These are phyloP conservation scores for Vitis rotundifolia DNA, from an alignment of 164 flowering plant species.

Conservation along the genomic window DNA sequence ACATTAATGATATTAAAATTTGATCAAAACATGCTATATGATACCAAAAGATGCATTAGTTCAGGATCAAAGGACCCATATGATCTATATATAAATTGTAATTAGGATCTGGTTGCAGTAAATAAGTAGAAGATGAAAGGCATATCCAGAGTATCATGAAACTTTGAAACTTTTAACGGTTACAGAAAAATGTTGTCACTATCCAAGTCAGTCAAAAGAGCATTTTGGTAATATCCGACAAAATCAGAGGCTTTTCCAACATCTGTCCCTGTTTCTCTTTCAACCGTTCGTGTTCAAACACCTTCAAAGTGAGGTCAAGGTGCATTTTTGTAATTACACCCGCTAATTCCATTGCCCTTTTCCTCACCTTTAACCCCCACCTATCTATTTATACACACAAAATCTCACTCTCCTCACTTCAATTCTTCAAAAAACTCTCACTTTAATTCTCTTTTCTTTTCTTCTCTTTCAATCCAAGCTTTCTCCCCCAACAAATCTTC, in stretches of 20 bases:
- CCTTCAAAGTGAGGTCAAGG: constrained; percentile 33
- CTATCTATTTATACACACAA: constrained; percentile 33
- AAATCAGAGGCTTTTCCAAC: constrained; percentile 45
- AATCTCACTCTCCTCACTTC: constrained; percentile 6
- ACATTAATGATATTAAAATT: not conserved
- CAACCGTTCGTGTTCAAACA: constrained; percentile 43
- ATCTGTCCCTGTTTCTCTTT: constrained; percentile 47
- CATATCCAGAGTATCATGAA: constrained; percentile 1
- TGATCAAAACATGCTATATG: not conserved
- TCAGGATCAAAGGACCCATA: too few species aligned
- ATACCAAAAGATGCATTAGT: too few species aligned
- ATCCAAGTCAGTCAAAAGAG: constrained; percentile 44
- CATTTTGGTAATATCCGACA: constrained; percentile 54
- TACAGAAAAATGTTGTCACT: constrained; percentile 26
- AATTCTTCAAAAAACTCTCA: not conserved
- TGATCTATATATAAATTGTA: too few species aligned
- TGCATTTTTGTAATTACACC: constrained; percentile 39
- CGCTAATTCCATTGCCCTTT: constrained; percentile 3
- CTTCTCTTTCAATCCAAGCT: constrained; percentile 19
- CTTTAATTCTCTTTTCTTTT: not conserved
- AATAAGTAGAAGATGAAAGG: constrained; percentile 16
- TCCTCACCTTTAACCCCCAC: constrained; percentile 5
- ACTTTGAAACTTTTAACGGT: constrained; percentile 28
- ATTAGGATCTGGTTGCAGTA: not conserved
- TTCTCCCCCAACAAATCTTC: not conserved